These are phyloP conservation scores for Pisolithus marmoratus DNA, from an alignment of 768 basidiomycete species.

Conservation along the genomic window DNA sequence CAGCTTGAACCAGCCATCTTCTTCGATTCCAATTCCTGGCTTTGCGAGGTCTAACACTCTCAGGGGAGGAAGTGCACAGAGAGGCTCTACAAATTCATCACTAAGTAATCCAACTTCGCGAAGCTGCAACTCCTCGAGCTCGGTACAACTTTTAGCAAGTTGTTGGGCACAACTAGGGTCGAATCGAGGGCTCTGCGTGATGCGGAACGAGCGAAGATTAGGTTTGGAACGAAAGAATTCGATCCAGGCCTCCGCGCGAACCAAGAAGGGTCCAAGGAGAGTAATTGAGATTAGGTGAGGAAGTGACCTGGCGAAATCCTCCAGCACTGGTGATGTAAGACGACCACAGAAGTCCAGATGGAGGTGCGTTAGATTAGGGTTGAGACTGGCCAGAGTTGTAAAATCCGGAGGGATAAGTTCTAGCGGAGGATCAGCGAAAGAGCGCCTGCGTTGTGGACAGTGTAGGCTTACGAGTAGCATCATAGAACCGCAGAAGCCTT, in stretches of 20 bases:
- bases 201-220: slow-evolving; percentile 62
- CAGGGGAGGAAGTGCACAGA: slow-evolving; percentile 38
- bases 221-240: slow-evolving; percentile 64
- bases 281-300: slow-evolving; percentile 64
- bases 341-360: slow-evolving; percentile 85
- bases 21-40: slow-evolving; percentile 48
- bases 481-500: slow-evolving; percentile 69
- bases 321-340: slow-evolving; percentile 57
- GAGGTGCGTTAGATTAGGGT: slow-evolving; percentile 75
- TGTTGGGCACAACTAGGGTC: slow-evolving; percentile 58
- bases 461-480: slow-evolving; percentile 71
- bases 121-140: slow-evolving; percentile 67
- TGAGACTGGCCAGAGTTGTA: slow-evolving; percentile 67
- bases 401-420: slow-evolving; percentile 68
- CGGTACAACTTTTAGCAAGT: slow-evolving; percentile 46
- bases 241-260: slow-evolving; percentile 68
- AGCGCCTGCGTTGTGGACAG: neutral
- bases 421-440: slow-evolving; percentile 25
- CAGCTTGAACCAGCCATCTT: slow-evolving; percentile 50
- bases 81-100: slow-evolving; percentile 54
- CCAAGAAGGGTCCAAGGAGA: slow-evolving; percentile 85
- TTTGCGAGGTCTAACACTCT: slow-evolving; percentile 65
- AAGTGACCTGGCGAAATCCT: slow-evolving; percentile 56
- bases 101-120: slow-evolving; percentile 70
- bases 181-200: slow-evolving; percentile 86